Base-by-base conservation (phyloP, 305 asterid genomes). In the Solanum hybrid region DNA sequence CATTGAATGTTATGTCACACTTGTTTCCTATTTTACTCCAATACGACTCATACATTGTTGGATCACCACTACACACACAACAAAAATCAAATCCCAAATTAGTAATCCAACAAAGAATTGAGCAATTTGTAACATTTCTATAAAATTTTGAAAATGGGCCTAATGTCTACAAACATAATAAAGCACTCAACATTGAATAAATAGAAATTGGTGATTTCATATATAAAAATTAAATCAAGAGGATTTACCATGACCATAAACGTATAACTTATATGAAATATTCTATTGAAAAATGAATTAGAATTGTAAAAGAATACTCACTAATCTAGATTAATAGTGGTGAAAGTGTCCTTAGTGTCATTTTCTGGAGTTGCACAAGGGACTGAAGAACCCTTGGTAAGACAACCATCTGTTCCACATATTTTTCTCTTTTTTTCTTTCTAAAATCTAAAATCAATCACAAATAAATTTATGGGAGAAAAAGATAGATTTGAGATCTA, bases 351-450 rank as follows among this genome's bases (percentile, higher is more conserved):
- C 46, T 36, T 69, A 73, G 82, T 69, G 88, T 82, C 92, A 37
- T 82, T 76, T 33, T 86, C 82, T 46, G 88, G 26, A 16, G 85
- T 39, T n/a, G 40, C 75, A 26, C 91, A 36, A n/a, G 90, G 73
- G 46, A 84, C 7, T 42, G 67, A 61, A 16, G 93, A 77, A 87
- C 24, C 22, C 29, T 87, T 91, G 90, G 46, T 89, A 76, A 90
- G 67, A 39, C 80, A 89, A 76, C 84, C 77, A 37, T 86, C 93
- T 74, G 93, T 92, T n/a, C 93, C 94, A 76, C 94, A 92, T 97
- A 94, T n/a, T 12, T 29, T 88, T 46, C 6, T 24, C 16, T 37
- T 29, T 75, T 40, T 77, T 10, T 39, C 6, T 10, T 33, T 33
- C 35, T 33, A 79, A 79, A 80, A 80, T 20, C 7, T 80, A 11